phyloP scores from a whole-genome alignment of 371 early-diverging fungal genomes.

The Dentiscutata heterogama region DNA sequence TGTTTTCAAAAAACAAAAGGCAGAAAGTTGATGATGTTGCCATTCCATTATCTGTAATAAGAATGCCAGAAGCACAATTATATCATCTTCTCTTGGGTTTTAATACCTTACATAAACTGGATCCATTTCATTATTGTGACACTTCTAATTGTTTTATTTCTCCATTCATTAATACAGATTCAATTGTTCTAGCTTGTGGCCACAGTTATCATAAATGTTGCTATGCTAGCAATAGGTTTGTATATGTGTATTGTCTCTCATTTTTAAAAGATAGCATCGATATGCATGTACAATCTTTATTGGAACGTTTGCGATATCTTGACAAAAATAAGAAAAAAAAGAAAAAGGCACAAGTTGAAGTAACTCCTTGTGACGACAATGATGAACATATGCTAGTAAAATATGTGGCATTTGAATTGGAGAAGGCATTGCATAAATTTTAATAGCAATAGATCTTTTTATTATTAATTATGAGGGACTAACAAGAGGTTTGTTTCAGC shows the following conservation, averaged over 20 bases:
- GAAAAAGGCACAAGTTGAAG: too few species aligned
- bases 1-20: neutral
- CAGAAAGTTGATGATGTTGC: neutral
- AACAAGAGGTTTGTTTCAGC: too few species aligned
- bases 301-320: neutral
- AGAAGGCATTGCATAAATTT: too few species aligned
- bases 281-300: neutral
- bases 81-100: slow-evolving; percentile 6
- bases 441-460: too few species aligned
- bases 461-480: too few species aligned
- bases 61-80: slow-evolving; percentile 22
- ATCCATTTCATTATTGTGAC: slow-evolving; percentile 24
- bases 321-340: too few species aligned
- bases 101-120: neutral
- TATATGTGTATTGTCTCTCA: neutral
- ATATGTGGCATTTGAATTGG: too few species aligned
- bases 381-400: too few species aligned
- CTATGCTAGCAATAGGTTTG: neutral
- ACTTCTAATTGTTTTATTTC: neutral
- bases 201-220: neutral
- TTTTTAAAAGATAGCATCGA: neutral
- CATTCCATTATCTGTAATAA: slow-evolving; percentile 1
- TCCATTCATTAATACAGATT: neutral
- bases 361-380: too few species aligned
- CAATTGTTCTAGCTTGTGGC: neutral